Evolutionary conservation across 1,284 basidiomycete genomes (phyloP), one percentile per base, ranked within the genome.

Genomic region (Ganoderma resinaceum): DNA sequence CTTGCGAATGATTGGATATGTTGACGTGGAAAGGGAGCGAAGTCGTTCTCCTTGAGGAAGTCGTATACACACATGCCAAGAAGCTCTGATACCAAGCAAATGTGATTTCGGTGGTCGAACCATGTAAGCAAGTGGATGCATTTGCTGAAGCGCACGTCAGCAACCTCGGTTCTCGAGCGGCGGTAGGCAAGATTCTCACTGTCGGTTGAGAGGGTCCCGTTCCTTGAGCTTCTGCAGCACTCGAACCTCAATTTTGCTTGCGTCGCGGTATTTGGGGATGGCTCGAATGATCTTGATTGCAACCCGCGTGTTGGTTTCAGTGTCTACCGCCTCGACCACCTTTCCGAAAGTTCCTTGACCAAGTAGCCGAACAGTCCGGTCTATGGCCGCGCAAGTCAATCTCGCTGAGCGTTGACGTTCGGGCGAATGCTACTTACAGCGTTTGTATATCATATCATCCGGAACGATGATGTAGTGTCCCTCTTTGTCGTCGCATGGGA

Each of bases 311-410:
- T 91, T 90, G 66, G 87, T 91, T 73, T 92, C 87, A 43, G 89
- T 89, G 82, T 98, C 95, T 76, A 93, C 82, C 43, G 96, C 96
- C 79, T 99, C 95, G 65, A 99, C 97, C 35, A 99, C 98, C 81
- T 99, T 99, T 74, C 98, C 98, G 78, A 99, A 99, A 8, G 98
- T 99, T 7, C 98, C 98, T 83, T 99, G 98, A 20, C 98, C 98
- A 3, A 99, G 86, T 49, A 97, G 85, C 65, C 91, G 88, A 64
- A 97, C 89, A 66, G 97, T 98, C 70, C 94, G 93, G 87, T 97
- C 95, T 96, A 46, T 65, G 46, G 70, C 60, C 65, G 35, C 49
- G 52, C 69, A 26, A 62, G 71, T 79, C 58, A 80, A 79, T 70
- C 62, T 43, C 4, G 16, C 14, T 42, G 14, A 60, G 26, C 37